These are phyloP conservation scores for Sequoia sempervirens DNA, from an alignment of 75 land plant genomes.

Conservation along the genomic window DNA sequence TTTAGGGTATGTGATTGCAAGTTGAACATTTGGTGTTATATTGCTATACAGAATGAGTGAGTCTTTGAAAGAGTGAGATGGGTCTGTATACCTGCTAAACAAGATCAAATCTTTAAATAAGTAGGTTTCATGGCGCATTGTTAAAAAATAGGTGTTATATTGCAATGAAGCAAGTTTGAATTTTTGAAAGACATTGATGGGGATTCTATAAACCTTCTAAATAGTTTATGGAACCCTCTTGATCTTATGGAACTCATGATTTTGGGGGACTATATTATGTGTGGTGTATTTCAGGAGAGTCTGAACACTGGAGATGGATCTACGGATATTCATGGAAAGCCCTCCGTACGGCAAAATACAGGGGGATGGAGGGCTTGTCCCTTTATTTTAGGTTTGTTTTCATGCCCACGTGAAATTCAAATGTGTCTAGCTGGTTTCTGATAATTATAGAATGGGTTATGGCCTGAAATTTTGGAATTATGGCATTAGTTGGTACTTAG, in stretches of 20 bases:
- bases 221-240: neutral
- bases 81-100: neutral
- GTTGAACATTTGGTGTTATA: neutral
- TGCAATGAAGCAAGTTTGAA: neutral
- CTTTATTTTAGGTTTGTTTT: slow-evolving; percentile 70
- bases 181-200: neutral
- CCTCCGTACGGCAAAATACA: slow-evolving; percentile 59
- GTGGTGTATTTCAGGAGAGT: neutral
- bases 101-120: neutral
- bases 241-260: neutral
- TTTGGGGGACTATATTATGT: neutral
- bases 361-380: slow-evolving; percentile 91
- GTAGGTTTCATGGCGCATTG: neutral
- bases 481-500: neutral
- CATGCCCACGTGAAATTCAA: neutral
- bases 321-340: slow-evolving; percentile 70
- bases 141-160: neutral
- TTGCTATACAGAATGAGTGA: neutral
- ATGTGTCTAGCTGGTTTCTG: neutral
- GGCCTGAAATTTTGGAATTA: neutral
- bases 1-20: neutral
- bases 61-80: neutral
- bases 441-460: neutral
- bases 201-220: neutral
- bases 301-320: slow-evolving; percentile 74